Conservation (phyloP, 306 rosid species). For the Vicia faba region DNA sequence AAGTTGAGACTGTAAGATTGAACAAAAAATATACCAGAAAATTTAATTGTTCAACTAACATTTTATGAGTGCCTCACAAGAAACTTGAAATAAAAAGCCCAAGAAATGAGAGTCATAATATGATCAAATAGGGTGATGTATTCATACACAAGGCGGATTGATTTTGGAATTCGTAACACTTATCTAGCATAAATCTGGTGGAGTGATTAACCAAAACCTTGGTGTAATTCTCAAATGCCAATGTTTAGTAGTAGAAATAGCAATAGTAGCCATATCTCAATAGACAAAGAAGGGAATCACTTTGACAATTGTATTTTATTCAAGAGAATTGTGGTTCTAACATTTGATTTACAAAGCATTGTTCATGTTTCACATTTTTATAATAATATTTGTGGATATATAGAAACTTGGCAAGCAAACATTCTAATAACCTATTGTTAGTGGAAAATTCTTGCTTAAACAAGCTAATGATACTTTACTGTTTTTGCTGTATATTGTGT, state of each 20-base stretch:
- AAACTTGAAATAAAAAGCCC: background rate
- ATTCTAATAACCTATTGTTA: background rate
- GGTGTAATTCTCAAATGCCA: background rate
- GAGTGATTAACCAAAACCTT: background rate
- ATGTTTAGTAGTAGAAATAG: background rate
- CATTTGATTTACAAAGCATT: background rate
- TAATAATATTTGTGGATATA: background rate
- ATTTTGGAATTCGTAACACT: background rate
- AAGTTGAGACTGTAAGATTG: background rate
- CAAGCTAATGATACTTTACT: conserved; percentile 3
- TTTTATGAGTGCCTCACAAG: background rate
- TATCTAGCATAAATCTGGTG: background rate
- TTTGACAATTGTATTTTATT: background rate
- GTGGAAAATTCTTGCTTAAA: conserved; percentile 11
- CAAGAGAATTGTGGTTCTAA: background rate
- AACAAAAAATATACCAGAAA: background rate
- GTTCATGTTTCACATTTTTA: background rate
- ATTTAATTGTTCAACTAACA: background rate
- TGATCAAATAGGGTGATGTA: background rate
- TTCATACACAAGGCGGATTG: background rate
- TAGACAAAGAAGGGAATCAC: background rate
- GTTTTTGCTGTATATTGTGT: conserved; percentile 17
- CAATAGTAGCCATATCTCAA: conserved; percentile 2
- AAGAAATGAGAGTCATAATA: background rate
- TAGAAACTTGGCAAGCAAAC: background rate